phyloP scores from a whole-genome alignment of 441 rosid genomes.

The Euphorbia celastroides region DNA sequence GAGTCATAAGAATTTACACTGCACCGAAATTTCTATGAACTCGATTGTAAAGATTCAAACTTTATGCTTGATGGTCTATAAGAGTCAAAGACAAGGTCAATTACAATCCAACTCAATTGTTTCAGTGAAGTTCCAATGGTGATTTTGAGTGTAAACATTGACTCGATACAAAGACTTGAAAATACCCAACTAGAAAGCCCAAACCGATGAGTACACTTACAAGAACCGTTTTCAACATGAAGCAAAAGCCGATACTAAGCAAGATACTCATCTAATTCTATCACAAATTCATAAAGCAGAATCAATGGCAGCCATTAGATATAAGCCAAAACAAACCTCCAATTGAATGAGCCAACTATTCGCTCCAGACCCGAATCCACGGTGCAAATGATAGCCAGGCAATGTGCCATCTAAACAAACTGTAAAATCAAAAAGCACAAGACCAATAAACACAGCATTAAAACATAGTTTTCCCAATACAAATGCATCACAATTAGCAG shows the following conservation, averaged over 20 bases:
- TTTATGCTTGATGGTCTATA: neutral
- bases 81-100: neutral
- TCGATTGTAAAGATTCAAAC: neutral
- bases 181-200: neutral
- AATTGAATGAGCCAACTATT: constrained; percentile 90
- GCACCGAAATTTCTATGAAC: neutral
- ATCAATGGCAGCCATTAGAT: neutral
- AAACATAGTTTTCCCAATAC: constrained; percentile 4
- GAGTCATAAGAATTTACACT: neutral
- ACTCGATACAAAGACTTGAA: no score
- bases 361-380: constrained; percentile 79
- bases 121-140: no score
- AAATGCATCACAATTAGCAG: neutral
- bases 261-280: neutral
- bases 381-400: constrained; percentile 92
- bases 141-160: no score
- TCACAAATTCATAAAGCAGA: neutral
- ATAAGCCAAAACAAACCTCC: constrained; percentile 51
- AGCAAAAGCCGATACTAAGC: neutral
- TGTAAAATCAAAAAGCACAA: constrained; percentile 27
- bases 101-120: neutral
- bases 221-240: neutral
- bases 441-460: constrained; percentile 9
- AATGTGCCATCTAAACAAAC: constrained; percentile 97
- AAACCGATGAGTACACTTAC: neutral